These are phyloP conservation scores for Pluteus cervinus DNA, from an alignment of 768 basidiomycete genomes.

Conservation along the genomic window DNA sequence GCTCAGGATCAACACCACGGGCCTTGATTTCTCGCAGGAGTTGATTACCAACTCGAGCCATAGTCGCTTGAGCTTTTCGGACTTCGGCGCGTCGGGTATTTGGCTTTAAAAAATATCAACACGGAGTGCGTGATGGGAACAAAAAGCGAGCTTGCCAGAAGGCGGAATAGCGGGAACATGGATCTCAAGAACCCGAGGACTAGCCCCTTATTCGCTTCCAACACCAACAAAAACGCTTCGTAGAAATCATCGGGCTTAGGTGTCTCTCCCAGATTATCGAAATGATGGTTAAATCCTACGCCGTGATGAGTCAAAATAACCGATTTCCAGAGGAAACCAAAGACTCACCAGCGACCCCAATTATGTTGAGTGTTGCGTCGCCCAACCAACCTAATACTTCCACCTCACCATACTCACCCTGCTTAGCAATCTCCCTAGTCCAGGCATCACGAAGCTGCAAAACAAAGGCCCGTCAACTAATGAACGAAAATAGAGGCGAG, in stretches of 20 bases:
- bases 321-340: constrained; percentile 3
- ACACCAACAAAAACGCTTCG: constrained; percentile 45
- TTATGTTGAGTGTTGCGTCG: constrained; percentile 68
- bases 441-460: constrained; percentile 49
- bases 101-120: neutral
- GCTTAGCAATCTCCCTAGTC: constrained; percentile 25
- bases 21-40: constrained; percentile 46
- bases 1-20: too few relatives aligned
- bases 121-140: too few relatives aligned
- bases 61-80: constrained; percentile 29
- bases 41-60: constrained; percentile 43
- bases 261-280: constrained; percentile 20
- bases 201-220: constrained; percentile 32
- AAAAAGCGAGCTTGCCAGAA: constrained; percentile 36
- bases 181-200: constrained; percentile 24
- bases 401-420: constrained; percentile 26
- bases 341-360: constrained; percentile 60
- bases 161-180: constrained; percentile 29
- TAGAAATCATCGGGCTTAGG: constrained; percentile 42
- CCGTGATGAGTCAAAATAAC: too few relatives aligned
- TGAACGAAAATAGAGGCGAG: neutral
- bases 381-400: constrained; percentile 64
- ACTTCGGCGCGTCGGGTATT: constrained; percentile 18
- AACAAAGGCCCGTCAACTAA: too few relatives aligned
- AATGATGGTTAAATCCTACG: constrained; percentile 26